A percentile compares a stretch with the other conserved stretches of the same genome.
Conservation (phyloP, 306 rosid species). For the Quercus alba region DNA sequence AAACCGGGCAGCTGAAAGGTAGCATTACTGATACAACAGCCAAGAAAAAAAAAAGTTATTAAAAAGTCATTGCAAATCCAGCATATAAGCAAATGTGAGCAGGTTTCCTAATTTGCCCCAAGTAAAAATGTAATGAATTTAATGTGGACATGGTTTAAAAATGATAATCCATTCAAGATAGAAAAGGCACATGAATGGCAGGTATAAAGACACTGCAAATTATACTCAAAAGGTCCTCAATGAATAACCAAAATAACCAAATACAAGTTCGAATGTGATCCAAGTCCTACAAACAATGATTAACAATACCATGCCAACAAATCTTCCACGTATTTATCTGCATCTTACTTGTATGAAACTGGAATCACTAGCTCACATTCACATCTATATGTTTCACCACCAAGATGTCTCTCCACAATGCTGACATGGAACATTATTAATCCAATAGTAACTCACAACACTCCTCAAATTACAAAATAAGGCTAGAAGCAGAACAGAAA, state of each 20-base stretch:
- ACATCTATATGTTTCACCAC: neutral
- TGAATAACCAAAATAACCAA: too few relatives aligned
- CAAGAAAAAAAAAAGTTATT: slow-evolving; percentile 20
- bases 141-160: neutral
- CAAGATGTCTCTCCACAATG: neutral
- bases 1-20: slow-evolving; percentile 95
- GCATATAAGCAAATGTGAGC: neutral
- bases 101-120: neutral
- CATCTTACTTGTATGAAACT: neutral
- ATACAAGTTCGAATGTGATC: neutral
- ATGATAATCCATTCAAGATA: neutral
- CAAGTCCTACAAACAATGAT: neutral
- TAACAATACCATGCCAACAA: neutral
- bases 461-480: neutral
- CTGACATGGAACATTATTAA: neutral
- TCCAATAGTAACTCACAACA: neutral
- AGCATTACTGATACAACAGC: slow-evolving; percentile 72
- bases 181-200: neutral
- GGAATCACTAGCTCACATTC: neutral
- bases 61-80: slow-evolving; percentile 4
- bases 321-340: neutral
- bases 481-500: neutral
- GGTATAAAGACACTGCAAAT: neutral
- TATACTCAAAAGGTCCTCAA: neutral
- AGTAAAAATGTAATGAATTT: neutral